Evolutionary conservation across 179 eudicot species (phyloP), one percentile per base, ranked within the genome.

Genomic region (Camellia oleifera): DNA sequence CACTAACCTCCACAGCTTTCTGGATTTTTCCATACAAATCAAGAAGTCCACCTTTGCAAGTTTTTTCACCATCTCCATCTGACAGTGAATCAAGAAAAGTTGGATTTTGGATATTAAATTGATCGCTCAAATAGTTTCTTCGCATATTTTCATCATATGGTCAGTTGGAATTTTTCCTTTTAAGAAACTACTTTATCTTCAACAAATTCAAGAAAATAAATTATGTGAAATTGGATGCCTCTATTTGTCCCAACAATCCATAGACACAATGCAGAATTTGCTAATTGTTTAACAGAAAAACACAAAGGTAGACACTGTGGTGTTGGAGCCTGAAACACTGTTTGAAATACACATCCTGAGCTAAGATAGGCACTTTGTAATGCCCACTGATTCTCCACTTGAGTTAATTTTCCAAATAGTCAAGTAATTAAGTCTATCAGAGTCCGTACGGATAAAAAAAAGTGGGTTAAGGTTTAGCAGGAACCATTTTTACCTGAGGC

Each of bases 1-100:
- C 78, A 85, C 83, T 82, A 54, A 82, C 84, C 75, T 90, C 97
- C 11, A 95, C 86, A 48, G 85, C 87, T 78, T 86, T 90, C 61
- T 89, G 97, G 87, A 95, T 85, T 74, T 93, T 87, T 54, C 90
- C 98, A 75, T 85, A 93, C 82, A 92, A 74, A 70, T 89, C 92
- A 56, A 87, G 65, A 64, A 95, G 82, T 61, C 87, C 87, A 68
- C 74, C 91, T 83, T 81, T 78, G 73, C 56, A 74, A 61, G 74
- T 69, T 14, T 82, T 74, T 53, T 74, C 85, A 78, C 72, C 69
- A 58, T 78, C 82, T 64, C 82, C 83, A 74, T 78, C 91, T 88
- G 80, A 76, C 46, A 50, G 64, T 64, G 56, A 72, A 69, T 61
- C 74, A 45, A 57, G 45, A 53, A 69, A 62, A 72, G 14, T 20